Conservation (phyloP, 2,329 filamentous ascomycete genomes). For the Aspergillus sp. region DNA sequence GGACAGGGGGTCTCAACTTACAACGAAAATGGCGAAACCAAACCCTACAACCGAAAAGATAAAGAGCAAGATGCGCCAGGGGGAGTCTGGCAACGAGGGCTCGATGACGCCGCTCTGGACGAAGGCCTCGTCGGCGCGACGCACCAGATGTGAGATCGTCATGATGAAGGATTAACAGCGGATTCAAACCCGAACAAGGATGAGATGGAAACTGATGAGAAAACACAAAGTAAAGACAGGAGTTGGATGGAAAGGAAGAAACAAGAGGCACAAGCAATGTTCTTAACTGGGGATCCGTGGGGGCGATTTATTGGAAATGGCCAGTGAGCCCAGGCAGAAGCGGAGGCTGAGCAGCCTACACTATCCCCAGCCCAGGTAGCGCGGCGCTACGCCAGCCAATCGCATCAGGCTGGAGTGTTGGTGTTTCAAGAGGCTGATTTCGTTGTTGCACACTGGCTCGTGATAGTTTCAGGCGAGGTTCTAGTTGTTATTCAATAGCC, state of each 20-base stretch:
- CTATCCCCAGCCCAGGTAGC: not conserved
- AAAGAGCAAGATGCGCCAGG: constrained; percentile 28
- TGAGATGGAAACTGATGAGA: not conserved
- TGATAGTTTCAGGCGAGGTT: not conserved
- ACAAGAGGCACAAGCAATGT: constrained; percentile 4
- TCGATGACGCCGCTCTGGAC: not conserved
- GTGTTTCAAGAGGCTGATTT: not conserved
- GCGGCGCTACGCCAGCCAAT: not conserved
- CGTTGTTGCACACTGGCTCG: too few species aligned
- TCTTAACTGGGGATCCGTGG: not conserved
- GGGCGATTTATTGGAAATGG: not conserved
- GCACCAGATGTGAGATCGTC: constrained; percentile 8
- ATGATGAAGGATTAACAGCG: not conserved
- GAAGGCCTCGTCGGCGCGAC: constrained; percentile 7
- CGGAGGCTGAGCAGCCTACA: constrained; percentile 3
- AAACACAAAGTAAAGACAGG: not conserved
- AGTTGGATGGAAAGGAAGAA: constrained; percentile 1
- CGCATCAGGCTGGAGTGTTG: not conserved
- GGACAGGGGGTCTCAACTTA: not conserved
- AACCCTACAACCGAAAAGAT: constrained; percentile 24
- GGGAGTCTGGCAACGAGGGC: constrained; percentile 7
- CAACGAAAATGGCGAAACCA: constrained; percentile 3
- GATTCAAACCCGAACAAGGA: not conserved
- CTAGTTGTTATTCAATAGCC: too few species aligned
- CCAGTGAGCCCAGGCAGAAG: constrained; percentile 1